phyloP scores from a whole-genome alignment of 495 filamentous ascomycete genomes.

The Penicillium diatomitis region DNA sequence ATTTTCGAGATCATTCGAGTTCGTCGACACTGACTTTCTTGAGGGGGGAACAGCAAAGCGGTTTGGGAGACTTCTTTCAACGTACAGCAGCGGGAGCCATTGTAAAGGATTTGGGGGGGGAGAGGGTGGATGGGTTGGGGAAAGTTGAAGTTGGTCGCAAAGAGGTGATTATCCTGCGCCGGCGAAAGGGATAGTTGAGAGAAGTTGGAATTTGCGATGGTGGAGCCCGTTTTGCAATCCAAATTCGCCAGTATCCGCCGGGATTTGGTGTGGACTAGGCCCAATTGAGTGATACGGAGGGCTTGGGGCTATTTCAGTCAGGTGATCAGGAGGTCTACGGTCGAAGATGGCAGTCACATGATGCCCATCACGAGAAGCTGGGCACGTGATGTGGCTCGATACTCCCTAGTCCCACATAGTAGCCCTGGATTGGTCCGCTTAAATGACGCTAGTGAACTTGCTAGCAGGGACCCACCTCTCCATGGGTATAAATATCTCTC shows the following conservation, averaged over 20 bases:
- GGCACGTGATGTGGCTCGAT: background rate
- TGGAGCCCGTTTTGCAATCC: constrained; percentile 19
- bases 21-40: constrained; percentile 5
- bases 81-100: constrained; percentile 64
- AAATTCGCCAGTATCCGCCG: constrained; percentile 10
- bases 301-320: constrained; percentile 16
- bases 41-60: constrained; percentile 78
- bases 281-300: constrained; percentile 11
- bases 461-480: constrained; percentile 6
- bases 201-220: constrained; percentile 15
- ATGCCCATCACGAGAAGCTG: background rate
- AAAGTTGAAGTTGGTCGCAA: constrained; percentile 38
- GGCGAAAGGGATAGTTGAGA: constrained; percentile 22
- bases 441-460: constrained; percentile 13
- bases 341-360: background rate
- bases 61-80: constrained; percentile 45
- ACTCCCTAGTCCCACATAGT: too few species aligned
- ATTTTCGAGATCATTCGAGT: constrained; percentile 2
- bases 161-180: constrained; percentile 54
- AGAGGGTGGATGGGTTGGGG: constrained; percentile 12
- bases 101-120: constrained; percentile 25
- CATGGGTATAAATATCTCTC: constrained; percentile 21
- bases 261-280: constrained; percentile 21
- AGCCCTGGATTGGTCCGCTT: constrained; percentile 9
- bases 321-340: background rate